phyloP scores from a whole-genome alignment of 2,329 filamentous ascomycete species.

The Davidsoniella australis region DNA sequence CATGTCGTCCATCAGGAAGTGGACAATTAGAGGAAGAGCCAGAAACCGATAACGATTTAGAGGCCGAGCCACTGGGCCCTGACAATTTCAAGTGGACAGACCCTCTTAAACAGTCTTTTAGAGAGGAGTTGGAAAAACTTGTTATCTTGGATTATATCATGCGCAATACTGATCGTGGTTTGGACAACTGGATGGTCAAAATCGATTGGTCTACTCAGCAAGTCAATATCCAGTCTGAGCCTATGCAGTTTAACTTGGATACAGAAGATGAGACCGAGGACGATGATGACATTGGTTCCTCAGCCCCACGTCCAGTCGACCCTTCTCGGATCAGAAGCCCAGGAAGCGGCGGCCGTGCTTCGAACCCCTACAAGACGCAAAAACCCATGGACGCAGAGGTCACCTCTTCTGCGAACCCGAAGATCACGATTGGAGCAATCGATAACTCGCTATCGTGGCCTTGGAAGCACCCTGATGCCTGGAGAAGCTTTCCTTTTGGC shows the following conservation, averaged over 20 bases:
- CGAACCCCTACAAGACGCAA: slow-evolving; percentile 57
- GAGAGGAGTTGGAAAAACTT: slow-evolving; percentile 89
- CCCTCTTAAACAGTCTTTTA: slow-evolving; percentile 70
- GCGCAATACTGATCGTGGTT: slow-evolving; percentile 89
- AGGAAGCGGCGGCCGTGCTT: slow-evolving; percentile 24
- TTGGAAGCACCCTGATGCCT: slow-evolving; percentile 95
- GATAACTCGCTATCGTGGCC: slow-evolving; percentile 98
- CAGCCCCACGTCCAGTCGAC: slow-evolving; percentile 34
- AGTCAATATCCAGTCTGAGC: slow-evolving; percentile 75
- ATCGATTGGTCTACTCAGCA: slow-evolving; percentile 72
- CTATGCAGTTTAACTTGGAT: slow-evolving; percentile 49
- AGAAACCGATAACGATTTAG: slow-evolving; percentile 27
- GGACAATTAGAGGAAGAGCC: slow-evolving; percentile 23
- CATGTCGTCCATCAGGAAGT: slow-evolving; percentile 51
- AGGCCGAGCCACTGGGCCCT: slow-evolving; percentile 25
- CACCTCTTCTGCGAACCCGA: slow-evolving; percentile 25
- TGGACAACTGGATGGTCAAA: slow-evolving; percentile 99
- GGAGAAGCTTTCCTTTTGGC: slow-evolving; percentile 83
- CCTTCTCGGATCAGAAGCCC: slow-evolving; percentile 26
- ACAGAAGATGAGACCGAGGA: slow-evolving; percentile 25
- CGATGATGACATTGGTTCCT: slow-evolving; percentile 25
- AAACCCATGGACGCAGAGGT: slow-evolving; percentile 69
- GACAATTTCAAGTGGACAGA: slow-evolving; percentile 74
- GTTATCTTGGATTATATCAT: slow-evolving; percentile 98
- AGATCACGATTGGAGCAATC: slow-evolving; percentile 74